Conservation (phyloP, 2,329 filamentous ascomycete genomes). For the Neospermospora avenae region DNA sequence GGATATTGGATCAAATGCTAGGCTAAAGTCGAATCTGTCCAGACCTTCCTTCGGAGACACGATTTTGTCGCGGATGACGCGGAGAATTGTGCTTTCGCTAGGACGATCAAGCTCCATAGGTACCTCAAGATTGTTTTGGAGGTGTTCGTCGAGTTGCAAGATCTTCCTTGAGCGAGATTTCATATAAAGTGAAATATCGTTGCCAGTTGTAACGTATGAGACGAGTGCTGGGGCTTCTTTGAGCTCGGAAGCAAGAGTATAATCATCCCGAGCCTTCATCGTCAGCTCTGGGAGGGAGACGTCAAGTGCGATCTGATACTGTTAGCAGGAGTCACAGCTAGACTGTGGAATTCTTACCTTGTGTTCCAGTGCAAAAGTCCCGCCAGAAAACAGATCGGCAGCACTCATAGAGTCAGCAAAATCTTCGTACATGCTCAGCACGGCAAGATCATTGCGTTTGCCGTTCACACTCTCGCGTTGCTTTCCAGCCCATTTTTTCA, state of each 20-base stretch:
- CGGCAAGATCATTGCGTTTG: slow-evolving; percentile 28
- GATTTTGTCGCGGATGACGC: slow-evolving; percentile 22
- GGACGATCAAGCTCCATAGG: slow-evolving; percentile 22
- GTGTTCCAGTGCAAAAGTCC: slow-evolving; percentile 27
- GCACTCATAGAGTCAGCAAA: slow-evolving; percentile 61
- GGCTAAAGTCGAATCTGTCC: slow-evolving; percentile 50
- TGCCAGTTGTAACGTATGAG: slow-evolving; percentile 18
- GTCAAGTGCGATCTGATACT: slow-evolving; percentile 28
- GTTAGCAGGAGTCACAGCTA: neutral
- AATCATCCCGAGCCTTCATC: slow-evolving; percentile 51
- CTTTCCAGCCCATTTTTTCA: slow-evolving; percentile 40
- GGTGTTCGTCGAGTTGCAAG: slow-evolving; percentile 29
- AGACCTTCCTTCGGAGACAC: slow-evolving; percentile 32
- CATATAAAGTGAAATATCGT: slow-evolving; percentile 30
- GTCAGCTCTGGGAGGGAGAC: slow-evolving; percentile 30
- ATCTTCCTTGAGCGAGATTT: slow-evolving; percentile 30
- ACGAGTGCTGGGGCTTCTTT: slow-evolving; percentile 46
- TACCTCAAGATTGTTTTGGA: slow-evolving; percentile 24
- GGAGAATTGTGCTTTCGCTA: slow-evolving; percentile 25
- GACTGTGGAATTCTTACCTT: slow-evolving; percentile 20
- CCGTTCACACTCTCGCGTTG: slow-evolving; percentile 21
- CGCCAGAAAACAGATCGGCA: slow-evolving; percentile 53
- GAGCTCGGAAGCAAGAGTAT: slow-evolving; percentile 50
- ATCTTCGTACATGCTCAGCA: slow-evolving; percentile 50
- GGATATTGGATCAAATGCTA: slow-evolving; percentile 61